Evolutionary conservation across 139 green algal species (phyloP), one percentile per base, ranked within the genome.

Genomic region (Chlamydomonas incerta): DNA sequence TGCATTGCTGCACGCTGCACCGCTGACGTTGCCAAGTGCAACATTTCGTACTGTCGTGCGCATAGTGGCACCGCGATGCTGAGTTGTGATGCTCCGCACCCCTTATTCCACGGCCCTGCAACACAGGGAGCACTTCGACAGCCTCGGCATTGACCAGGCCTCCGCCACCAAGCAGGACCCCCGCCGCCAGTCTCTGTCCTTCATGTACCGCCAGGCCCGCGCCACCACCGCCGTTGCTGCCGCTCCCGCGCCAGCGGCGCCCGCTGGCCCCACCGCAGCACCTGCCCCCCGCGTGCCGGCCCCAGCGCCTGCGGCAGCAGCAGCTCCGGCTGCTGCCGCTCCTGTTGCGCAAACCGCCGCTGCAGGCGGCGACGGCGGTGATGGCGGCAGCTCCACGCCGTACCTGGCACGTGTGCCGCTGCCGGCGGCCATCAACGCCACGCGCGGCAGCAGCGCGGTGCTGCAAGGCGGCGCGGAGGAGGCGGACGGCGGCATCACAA

Each of bases 81-180:
- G n/a, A n/a, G n/a, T n/a, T n/a, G n/a, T n/a, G n/a, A n/a, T n/a
- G n/a, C n/a, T 33, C 11, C 35, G 35, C 34, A 74, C 23, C 23
- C 8, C 18, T 23, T 8, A 2, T 20, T 33, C 24, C 62, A 4
- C 21, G 2, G 46, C 74, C 37, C 66, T 77, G 11, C 33, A 26
- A 58, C 74, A 31, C 75, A 90, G 82, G 73, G 73, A 87, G 26
- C 87, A 93, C 81, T 93, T 93, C 66, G 83, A 86, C 80, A 81
- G 80, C 67, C 81, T 91, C 21, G 81, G 80, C 58, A 66, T 91
- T 55, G 81, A 86, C 68, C 82, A 91, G 71, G 41, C 37, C 13
- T 89, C 77, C 60, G 71, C 79, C 1, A 71, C 47, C 60, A 85
- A 89, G 85, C 76, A 71, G 1, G 76, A 85, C 31, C 66, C 67